Percentiles rank a stretch among this genome's conserved stretches.
Conservation (phyloP, 1,284 basidiomycete genomes). For the Xerocomus tenax region DNA sequence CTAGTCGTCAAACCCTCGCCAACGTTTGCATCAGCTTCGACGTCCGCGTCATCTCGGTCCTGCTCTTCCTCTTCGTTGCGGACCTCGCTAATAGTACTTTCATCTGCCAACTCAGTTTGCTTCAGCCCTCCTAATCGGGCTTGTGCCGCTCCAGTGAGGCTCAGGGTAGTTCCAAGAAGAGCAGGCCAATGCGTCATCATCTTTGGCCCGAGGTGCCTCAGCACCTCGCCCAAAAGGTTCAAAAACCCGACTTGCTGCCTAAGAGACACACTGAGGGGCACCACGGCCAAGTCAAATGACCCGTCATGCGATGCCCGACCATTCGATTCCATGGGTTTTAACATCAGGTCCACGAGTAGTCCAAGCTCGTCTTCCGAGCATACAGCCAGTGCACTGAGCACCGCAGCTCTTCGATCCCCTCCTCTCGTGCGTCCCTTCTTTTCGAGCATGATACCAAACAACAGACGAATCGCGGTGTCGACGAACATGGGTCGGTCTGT, state of each 20-base stretch:
- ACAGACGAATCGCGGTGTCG: constrained; percentile 67
- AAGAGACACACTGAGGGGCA: constrained; percentile 38
- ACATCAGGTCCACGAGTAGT: constrained; percentile 83
- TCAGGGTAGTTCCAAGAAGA: constrained; percentile 60
- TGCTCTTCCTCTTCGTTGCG: constrained; percentile 31
- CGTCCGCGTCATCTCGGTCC: constrained; percentile 28
- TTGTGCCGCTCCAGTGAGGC: constrained; percentile 62
- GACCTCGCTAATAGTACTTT: constrained; percentile 24
- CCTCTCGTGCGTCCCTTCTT: constrained; percentile 65
- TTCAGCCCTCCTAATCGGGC: constrained; percentile 23
- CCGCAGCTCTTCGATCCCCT: constrained; percentile 67
- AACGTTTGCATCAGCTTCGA: constrained; percentile 27
- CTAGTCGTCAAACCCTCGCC: constrained; percentile 37
- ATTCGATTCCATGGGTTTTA: constrained; percentile 59
- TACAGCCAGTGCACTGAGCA: constrained; percentile 65
- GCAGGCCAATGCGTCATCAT: constrained; percentile 64
- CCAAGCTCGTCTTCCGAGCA: constrained; percentile 70
- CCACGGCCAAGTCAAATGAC: constrained; percentile 25
- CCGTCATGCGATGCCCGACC: constrained; percentile 21
- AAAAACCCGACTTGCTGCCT: constrained; percentile 82
- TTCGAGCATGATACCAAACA: constrained; percentile 89
- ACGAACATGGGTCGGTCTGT: constrained; percentile 64
- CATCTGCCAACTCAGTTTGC: constrained; percentile 8
- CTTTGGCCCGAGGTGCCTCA: constrained; percentile 72
- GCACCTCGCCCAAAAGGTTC: constrained; percentile 73